These are phyloP conservation scores for Mrakiaceae sp. DNA, from an alignment of 1,284 basidiomycete genomes.

Conservation along the genomic window DNA sequence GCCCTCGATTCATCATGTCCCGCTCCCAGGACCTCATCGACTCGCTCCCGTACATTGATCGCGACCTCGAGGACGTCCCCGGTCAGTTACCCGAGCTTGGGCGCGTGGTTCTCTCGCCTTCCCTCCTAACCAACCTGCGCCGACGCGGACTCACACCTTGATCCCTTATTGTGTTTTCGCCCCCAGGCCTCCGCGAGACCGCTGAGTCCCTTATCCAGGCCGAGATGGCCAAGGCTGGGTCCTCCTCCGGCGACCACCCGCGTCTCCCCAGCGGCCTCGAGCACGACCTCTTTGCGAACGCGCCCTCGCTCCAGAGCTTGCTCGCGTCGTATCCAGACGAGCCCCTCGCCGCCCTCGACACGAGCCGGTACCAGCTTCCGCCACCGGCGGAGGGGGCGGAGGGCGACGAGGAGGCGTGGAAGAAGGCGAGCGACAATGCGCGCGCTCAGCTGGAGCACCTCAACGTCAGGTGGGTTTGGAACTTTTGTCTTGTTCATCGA, in stretches of 20 bases:
- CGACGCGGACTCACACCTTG: neutral
- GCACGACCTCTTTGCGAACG: constrained; percentile 11
- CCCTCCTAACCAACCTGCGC: too few relatives aligned
- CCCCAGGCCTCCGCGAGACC: constrained; percentile 11
- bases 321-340: constrained; percentile 9
- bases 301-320: constrained; percentile 5
- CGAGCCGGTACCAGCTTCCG: constrained; percentile 10
- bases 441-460: constrained; percentile 15
- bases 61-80: constrained; percentile 14
- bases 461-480: constrained; percentile 4
- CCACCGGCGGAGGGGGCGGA: constrained; percentile 2
- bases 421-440: constrained; percentile 12
- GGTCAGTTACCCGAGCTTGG: neutral
- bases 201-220: constrained; percentile 3
- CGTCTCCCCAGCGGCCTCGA: constrained; percentile 7
- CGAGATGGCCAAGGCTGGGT: constrained; percentile 3
- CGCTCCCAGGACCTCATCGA: constrained; percentile 6
- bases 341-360: constrained; percentile 15
- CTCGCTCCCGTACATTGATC: constrained; percentile 16
- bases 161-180: neutral
- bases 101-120: neutral
- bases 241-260: neutral
- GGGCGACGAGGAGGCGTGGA: constrained; percentile 11
- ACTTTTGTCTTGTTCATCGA: neutral
- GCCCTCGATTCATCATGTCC: too few relatives aligned